These are phyloP conservation scores for Platanus orientalis DNA, from an alignment of 164 flowering plant genomes.

Conservation along the genomic window DNA sequence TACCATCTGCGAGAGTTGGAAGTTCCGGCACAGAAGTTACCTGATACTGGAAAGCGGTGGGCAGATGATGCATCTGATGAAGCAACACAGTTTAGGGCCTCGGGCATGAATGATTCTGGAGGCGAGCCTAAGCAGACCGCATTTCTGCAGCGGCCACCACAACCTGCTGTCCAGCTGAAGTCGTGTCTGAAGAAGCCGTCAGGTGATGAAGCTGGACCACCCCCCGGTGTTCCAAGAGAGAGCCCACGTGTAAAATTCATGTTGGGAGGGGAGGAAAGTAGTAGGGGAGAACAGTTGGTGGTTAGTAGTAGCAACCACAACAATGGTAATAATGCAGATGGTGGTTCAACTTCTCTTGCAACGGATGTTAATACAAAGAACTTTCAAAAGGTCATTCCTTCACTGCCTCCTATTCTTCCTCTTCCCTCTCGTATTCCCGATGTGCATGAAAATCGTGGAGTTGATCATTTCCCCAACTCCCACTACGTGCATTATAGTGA, in stretches of 20 bases:
- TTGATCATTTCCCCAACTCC: conserved; percentile 28
- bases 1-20: conserved; percentile 44
- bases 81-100: conserved; percentile 8
- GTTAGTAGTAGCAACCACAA: conserved; percentile 36
- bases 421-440: conserved; percentile 19
- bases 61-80: conserved; percentile 35
- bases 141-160: conserved; percentile 22
- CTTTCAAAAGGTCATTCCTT: conserved; percentile 51
- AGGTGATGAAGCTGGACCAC: conserved; percentile 34
- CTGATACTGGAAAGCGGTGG: conserved; percentile 27
- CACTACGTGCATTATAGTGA: conserved; percentile 28
- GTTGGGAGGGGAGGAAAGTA: conserved; percentile 70
- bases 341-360: conserved; percentile 42
- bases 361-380: conserved; percentile 68
- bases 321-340: conserved; percentile 39
- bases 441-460: conserved; percentile 15
- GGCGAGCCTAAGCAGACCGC: conserved; percentile 12
- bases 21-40: conserved; percentile 28
- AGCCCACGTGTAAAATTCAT: conserved; percentile 79
- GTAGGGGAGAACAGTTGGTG: conserved; percentile 37
- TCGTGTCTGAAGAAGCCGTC: conserved; percentile 72
- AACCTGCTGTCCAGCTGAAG: conserved; percentile 50
- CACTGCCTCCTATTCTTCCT: conserved; percentile 32
- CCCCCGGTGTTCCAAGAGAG: conserved; percentile 26
- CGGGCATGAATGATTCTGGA: conserved; percentile 13